Conservation (phyloP, 2,329 filamentous ascomycete genomes). For the Botryotinia calthae region DNA sequence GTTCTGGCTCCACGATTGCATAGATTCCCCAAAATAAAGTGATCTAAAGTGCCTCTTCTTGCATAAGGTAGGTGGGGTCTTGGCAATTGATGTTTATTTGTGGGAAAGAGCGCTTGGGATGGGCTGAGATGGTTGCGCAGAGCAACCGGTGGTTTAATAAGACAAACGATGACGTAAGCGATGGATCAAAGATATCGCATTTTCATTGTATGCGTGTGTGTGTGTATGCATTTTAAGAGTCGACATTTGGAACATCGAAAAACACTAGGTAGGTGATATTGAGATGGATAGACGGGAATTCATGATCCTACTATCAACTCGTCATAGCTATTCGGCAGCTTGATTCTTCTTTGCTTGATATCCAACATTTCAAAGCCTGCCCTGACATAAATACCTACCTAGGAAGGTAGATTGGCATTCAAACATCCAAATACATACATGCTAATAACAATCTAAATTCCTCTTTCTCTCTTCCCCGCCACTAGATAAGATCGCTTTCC, state of each 20-base stretch:
- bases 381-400: background rate
- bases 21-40: background rate
- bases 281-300: background rate
- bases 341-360: background rate
- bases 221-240: background rate
- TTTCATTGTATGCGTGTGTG: background rate
- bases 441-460: background rate
- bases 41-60: conserved; percentile 1
- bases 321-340: background rate
- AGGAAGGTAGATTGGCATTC: background rate
- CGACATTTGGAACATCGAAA: background rate
- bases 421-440: background rate
- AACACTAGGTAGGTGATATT: background rate
- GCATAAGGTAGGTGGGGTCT: conserved; percentile 1
- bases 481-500: background rate
- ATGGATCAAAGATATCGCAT: background rate
- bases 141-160: background rate
- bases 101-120: background rate
- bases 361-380: background rate
- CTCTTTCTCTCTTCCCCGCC: background rate
- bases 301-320: background rate
- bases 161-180: conserved; percentile 10
- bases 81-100: conserved; percentile 8
- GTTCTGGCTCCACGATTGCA: conserved; percentile 5
- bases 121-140: background rate